These are phyloP conservation scores for Populus tremula DNA, from an alignment of 345 rosid species.

Conservation along the genomic window DNA sequence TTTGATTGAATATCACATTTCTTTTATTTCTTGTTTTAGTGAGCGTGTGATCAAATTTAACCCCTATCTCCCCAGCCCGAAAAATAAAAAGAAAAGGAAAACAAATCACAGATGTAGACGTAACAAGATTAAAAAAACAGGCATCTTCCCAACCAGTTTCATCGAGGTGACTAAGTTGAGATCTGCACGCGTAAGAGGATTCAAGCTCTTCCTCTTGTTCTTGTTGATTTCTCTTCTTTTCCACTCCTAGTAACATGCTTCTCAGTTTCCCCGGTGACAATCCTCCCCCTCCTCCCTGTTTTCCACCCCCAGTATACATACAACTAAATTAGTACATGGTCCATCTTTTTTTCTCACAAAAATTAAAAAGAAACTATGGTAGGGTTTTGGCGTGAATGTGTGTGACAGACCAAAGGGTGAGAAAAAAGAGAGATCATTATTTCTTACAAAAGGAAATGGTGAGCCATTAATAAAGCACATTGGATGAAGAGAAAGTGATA, in stretches of 20 bases:
- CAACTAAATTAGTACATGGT: background rate
- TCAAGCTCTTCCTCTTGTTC: conserved; percentile 48
- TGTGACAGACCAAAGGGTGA: conserved; percentile 14
- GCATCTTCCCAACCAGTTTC: conserved; percentile 40
- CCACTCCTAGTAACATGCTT: conserved; percentile 63
- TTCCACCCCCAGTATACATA: background rate
- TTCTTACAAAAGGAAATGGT: background rate
- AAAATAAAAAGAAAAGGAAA: background rate
- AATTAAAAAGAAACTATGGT: background rate
- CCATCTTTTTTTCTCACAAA: background rate
- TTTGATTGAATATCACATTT: no score
- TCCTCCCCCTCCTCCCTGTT: conserved; percentile 52
- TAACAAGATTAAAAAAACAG: background rate
- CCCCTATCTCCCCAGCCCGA: no score
- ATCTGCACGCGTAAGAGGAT: conserved; percentile 46
- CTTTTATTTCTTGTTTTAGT: no score
- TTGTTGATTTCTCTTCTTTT: conserved; percentile 54
- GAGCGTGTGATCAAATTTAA: no score
- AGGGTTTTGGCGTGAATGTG: background rate
- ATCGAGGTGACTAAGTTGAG: conserved; percentile 43
- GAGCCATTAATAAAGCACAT: background rate
- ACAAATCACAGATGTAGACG: background rate
- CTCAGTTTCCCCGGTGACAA: conserved; percentile 78
- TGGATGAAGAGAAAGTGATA: conserved; percentile 26
- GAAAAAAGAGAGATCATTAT: background rate